phyloP scores from a whole-genome alignment of 106 monocot genomes.

The Xerophyta viscosa region DNA sequence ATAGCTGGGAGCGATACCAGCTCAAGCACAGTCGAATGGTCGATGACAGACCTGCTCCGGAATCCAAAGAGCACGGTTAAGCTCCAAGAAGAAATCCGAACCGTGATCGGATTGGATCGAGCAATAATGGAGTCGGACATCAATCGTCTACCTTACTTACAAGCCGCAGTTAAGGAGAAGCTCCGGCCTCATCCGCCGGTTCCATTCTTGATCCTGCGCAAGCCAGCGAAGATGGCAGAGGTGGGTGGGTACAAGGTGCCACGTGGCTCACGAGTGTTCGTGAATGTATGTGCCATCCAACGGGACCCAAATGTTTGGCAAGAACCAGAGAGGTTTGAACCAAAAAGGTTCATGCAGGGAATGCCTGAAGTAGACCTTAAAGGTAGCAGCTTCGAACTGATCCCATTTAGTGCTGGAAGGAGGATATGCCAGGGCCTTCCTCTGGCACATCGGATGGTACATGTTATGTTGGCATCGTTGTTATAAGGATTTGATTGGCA shows the following conservation, averaged over 20 bases:
- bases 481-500: slow-evolving; percentile 12
- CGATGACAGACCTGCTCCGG: slow-evolving; percentile 5
- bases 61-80: slow-evolving; percentile 1
- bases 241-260: slow-evolving; percentile 15
- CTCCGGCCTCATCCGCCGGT: slow-evolving; percentile 19
- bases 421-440: slow-evolving; percentile 13
- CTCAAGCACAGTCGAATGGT: slow-evolving; percentile 6
- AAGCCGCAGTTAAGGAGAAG: slow-evolving; percentile 22
- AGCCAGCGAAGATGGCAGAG: not conserved
- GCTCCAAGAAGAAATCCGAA: not conserved
- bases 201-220: slow-evolving; percentile 16
- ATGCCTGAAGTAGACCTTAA: slow-evolving; percentile 7
- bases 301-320: slow-evolving; percentile 17
- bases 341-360: slow-evolving; percentile 24
- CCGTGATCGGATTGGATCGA: not conserved
- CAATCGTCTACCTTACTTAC: slow-evolving; percentile 11
- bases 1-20: slow-evolving; percentile 3
- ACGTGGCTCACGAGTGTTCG: slow-evolving; percentile 4
- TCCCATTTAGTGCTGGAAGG: slow-evolving; percentile 19
- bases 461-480: slow-evolving; percentile 14
- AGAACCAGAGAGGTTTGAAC: slow-evolving; percentile 19
- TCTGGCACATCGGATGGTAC: slow-evolving; percentile 7
- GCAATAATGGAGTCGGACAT: slow-evolving; percentile 10
- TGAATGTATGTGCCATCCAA: slow-evolving; percentile 31
- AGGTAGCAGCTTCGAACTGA: slow-evolving; percentile 11